Percentiles rank a stretch among this genome's conserved stretches.
phyloP scores from a whole-genome alignment of 768 basidiomycete species.

The Trametes coccinea region DNA sequence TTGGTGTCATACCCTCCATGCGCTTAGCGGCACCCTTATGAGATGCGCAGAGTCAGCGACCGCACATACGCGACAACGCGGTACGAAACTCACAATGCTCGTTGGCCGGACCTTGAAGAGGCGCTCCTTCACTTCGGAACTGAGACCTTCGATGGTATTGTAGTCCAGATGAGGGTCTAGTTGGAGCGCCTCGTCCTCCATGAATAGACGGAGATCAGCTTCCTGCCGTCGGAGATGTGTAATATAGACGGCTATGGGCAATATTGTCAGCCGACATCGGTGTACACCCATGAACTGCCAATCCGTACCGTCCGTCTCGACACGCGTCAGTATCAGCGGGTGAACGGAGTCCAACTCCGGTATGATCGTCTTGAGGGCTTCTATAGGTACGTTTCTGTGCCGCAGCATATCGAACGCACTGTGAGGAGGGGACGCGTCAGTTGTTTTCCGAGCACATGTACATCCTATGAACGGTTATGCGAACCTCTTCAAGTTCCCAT shows the following conservation, averaged over 20 bases:
- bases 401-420: slow-evolving; percentile 79
- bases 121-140: slow-evolving; percentile 72
- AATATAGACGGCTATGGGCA: slow-evolving; percentile 53
- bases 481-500: slow-evolving; percentile 49
- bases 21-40: slow-evolving; percentile 84
- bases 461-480: background rate
- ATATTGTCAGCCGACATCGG: background rate
- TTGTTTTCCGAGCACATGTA: background rate
- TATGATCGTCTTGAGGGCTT: slow-evolving; percentile 42
- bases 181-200: slow-evolving; percentile 70
- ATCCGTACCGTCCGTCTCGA: slow-evolving; percentile 68
- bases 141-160: slow-evolving; percentile 60
- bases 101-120: slow-evolving; percentile 60
- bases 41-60: background rate
- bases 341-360: slow-evolving; percentile 55
- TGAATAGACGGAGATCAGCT: slow-evolving; percentile 72
- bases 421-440: background rate
- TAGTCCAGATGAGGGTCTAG: slow-evolving; percentile 78
- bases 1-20: slow-evolving; percentile 93
- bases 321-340: slow-evolving; percentile 53
- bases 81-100: slow-evolving; percentile 55
- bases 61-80: background rate
- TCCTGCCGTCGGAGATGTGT: slow-evolving; percentile 69
- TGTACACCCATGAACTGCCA: background rate
- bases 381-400: slow-evolving; percentile 51